Base-by-base conservation (phyloP, 208 protist species). In the Leishmania guyanensis region DNA sequence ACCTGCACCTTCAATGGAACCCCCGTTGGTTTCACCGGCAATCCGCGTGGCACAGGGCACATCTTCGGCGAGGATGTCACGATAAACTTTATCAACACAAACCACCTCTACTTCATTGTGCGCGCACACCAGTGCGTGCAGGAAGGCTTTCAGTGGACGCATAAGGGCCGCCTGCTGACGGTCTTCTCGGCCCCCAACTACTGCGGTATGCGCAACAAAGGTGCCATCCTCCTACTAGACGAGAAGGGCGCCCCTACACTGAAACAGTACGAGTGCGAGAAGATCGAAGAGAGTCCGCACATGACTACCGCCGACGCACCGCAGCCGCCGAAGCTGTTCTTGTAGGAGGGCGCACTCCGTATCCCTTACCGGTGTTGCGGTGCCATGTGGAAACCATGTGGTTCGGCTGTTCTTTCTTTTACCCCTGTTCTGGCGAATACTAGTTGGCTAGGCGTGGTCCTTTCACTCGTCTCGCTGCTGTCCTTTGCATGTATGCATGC, bases 151-250 rank as follows among this genome's bases (percentile, higher is more conserved):
- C 98, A 99, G 88, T 99, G 99, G 91, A 98, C 98, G 51, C 99
- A 99, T 50, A 96, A 99, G 65, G 84, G 98, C 33, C 95, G 99
- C 80, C 91, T 99, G 73, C 97, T 99, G 54, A 99, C 99, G 1
- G 77, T 99, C 10, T 99, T 99, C 90, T 99, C 98, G 0, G 99
- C 99, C 0, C 98, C 99, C 20, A 99, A 99, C 89, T 99, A 99
- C 91, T 99, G 99, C 85, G 99, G 99, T 75, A 98, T 99, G 85
- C 98, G 99, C 75, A 99, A 99, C 87, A 98, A 99, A 29, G 99
- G 99, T 2, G 98, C 99, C 3, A 98, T 99, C 53, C 83, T 97
- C 43, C 86, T 95, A 74, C 73, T 97, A 5, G 89, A 96, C 74
- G 75, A 58, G 3, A 29, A 79, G 12, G 90, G 90, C 26, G 79